A percentile compares a stretch with the other conserved stretches of the same genome.
phyloP scores from a whole-genome alignment of 75 land plant species.

The Pseudotsuga menziesii region DNA sequence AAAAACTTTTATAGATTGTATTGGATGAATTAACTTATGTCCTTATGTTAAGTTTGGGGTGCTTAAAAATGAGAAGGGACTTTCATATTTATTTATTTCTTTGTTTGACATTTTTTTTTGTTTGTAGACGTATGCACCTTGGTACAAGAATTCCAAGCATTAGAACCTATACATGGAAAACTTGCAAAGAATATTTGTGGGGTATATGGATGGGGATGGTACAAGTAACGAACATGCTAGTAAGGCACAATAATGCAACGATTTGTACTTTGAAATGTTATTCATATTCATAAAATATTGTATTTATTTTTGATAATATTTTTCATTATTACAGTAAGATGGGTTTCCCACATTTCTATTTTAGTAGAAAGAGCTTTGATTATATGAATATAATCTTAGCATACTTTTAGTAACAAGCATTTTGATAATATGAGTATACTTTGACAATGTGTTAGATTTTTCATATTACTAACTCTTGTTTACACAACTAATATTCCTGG shows the following conservation, averaged over 20 bases:
- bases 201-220: conserved; percentile 90
- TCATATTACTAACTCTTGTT: too few species aligned
- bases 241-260: conserved; percentile 39
- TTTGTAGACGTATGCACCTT: conserved; percentile 81
- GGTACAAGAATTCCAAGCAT: conserved; percentile 90
- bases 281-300: too few species aligned
- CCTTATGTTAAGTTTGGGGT: conserved; percentile 60
- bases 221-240: conserved; percentile 81
- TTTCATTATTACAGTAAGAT: too few species aligned
- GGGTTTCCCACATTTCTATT: too few species aligned
- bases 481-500: too few species aligned
- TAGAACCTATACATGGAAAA: conserved; percentile 87
- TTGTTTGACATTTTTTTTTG: not conserved
- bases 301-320: too few species aligned
- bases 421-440: too few species aligned
- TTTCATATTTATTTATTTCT: not conserved
- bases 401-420: too few species aligned
- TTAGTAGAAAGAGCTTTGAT: too few species aligned
- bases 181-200: conserved; percentile 67
- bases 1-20: conserved; percentile 88
- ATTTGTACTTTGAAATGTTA: too few species aligned
- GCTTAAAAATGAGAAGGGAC: not conserved
- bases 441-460: too few species aligned
- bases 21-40: conserved; percentile 96
- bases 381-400: too few species aligned